A percentile compares a stretch with the other conserved stretches of the same genome.
These are phyloP conservation scores for Leishmania arabica DNA, from an alignment of 208 protist genomes.

Conservation along the genomic window DNA sequence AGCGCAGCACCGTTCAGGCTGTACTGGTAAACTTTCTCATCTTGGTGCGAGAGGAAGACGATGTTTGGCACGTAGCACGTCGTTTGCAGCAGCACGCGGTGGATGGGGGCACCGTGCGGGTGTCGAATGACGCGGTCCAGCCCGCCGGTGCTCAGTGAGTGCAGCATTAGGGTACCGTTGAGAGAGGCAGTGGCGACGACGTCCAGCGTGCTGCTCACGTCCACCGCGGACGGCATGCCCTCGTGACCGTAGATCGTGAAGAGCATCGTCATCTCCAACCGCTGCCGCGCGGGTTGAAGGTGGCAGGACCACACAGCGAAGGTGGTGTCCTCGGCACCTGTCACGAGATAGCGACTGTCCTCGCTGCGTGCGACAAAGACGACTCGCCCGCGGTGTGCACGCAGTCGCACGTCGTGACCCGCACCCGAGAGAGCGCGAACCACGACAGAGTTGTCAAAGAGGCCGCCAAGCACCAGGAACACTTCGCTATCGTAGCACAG, in stretches of 20 bases:
- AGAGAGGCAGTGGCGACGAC: constrained; percentile 81
- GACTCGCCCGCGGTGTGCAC: constrained; percentile 79
- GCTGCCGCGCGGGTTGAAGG: constrained; percentile 33
- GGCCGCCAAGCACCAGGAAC: constrained; percentile 76
- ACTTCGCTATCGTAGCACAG: constrained; percentile 67
- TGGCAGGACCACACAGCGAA: constrained; percentile 88
- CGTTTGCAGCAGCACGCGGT: constrained; percentile 77
- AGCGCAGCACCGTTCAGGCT: constrained; percentile 79
- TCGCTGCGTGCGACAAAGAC: constrained; percentile 59
- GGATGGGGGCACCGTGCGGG: constrained; percentile 59
- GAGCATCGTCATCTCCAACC: constrained; percentile 58
- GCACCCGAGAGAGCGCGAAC: constrained; percentile 57
- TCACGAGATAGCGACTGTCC: constrained; percentile 85
- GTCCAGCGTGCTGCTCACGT: constrained; percentile 71
- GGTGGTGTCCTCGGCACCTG: constrained; percentile 89
- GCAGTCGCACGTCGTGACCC: constrained; percentile 59
- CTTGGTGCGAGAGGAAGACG: constrained; percentile 69
- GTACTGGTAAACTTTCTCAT: constrained; percentile 80
- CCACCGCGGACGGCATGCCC: constrained; percentile 75
- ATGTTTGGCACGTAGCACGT: constrained; percentile 86
- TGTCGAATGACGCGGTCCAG: constrained; percentile 79
- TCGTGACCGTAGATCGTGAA: constrained; percentile 89
- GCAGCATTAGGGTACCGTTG: constrained; percentile 85
- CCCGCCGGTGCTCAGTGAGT: constrained; percentile 62
- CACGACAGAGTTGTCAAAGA: constrained; percentile 84